Conservation (phyloP, 306 rosid species). For the Crataegus laevigata region DNA sequence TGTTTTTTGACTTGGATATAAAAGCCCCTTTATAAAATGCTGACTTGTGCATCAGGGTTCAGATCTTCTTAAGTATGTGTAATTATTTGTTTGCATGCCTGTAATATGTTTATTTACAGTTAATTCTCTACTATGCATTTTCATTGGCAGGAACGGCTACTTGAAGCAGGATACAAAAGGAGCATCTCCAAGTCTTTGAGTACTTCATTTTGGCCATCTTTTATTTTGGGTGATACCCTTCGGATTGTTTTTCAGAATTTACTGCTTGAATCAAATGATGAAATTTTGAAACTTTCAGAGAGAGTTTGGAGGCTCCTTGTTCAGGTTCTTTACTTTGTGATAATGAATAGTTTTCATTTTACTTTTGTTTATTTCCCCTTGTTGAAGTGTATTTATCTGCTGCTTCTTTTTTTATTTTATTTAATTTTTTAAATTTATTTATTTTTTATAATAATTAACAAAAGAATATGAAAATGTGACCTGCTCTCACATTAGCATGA, state of each 20-base stretch:
- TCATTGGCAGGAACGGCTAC: slow-evolving; percentile 79
- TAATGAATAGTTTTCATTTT: not conserved
- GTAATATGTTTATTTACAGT: not conserved
- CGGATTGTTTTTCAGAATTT: slow-evolving; percentile 90
- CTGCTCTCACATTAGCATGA: not conserved
- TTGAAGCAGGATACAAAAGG: slow-evolving; percentile 84
- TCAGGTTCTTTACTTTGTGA: slow-evolving; percentile 46
- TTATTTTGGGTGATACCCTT: slow-evolving; percentile 84
- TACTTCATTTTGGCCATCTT: slow-evolving; percentile 85
- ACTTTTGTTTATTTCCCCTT: not conserved
- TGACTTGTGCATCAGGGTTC: not conserved
- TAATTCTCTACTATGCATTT: slow-evolving; percentile 7
- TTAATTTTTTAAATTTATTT: no score
- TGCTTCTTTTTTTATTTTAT: not conserved
- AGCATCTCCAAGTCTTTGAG: slow-evolving; percentile 37
- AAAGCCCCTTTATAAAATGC: no score
- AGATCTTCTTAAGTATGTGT: not conserved
- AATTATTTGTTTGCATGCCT: not conserved
- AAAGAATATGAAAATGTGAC: not conserved
- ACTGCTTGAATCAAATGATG: slow-evolving; percentile 81
- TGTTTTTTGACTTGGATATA: no score
- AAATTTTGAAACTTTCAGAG: slow-evolving; percentile 81
- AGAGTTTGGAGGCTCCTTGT: slow-evolving; percentile 95
- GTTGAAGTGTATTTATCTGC: not conserved
- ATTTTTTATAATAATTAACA: no score